Evolutionary conservation across 1,139 yeast genomes (phyloP).

Genomic region (Kodamaea sp.): DNA sequence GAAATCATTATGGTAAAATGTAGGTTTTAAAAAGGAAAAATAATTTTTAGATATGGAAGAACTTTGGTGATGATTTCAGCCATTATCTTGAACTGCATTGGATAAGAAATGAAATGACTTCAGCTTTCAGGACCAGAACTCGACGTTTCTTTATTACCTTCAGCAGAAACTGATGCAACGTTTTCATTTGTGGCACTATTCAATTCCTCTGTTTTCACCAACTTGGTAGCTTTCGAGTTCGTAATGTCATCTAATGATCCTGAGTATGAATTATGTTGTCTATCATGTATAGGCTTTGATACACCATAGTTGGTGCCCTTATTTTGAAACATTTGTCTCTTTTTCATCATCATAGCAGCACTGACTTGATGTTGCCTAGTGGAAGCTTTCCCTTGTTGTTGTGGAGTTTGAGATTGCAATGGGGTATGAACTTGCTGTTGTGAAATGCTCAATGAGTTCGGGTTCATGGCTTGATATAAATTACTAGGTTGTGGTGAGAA

Average conservation of each 20-base stretch:
- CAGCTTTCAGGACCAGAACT: too few relatives aligned
- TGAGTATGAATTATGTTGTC: conserved; percentile 5
- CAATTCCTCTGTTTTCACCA: conserved; percentile 14
- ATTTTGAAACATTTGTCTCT: conserved; percentile 19
- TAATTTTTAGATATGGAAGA: conserved; percentile 20
- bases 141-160: too few relatives aligned
- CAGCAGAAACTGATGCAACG: too few relatives aligned
- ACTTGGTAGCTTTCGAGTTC: conserved; percentile 16
- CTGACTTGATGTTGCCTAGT: conserved; percentile 24
- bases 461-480: conserved; percentile 16
- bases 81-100: conserved; percentile 6
- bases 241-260: conserved; percentile 16
- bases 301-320: conserved; percentile 9
- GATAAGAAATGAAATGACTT: conserved; percentile 1
- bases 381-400: conserved; percentile 11
- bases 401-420: background rate
- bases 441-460: conserved; percentile 7
- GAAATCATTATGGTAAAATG: conserved; percentile 4
- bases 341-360: conserved; percentile 26
- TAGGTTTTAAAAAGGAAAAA: conserved; percentile 5
- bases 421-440: background rate
- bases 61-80: conserved; percentile 18
- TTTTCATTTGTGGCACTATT: background rate
- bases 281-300: conserved; percentile 10
- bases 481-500: conserved; percentile 5